Conservation (phyloP, 192 early-diverging fungal species). For the Coemansia umbellata region DNA sequence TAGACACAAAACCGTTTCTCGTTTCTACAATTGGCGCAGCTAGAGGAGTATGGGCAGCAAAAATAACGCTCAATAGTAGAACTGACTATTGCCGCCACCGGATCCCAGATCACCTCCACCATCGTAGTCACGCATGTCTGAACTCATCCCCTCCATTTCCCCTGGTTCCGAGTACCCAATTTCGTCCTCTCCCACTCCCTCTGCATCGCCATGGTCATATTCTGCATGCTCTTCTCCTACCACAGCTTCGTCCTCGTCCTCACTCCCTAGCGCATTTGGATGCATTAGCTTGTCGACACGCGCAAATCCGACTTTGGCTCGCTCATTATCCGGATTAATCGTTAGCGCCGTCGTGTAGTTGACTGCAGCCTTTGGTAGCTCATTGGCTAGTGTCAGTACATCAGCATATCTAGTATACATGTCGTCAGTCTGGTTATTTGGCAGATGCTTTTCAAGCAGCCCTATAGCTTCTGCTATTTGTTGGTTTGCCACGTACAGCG, state of each 20-base stretch:
- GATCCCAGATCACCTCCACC: no score
- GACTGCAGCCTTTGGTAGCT: conserved; percentile 33
- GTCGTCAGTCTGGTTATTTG: conserved; percentile 33
- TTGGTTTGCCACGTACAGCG: conserved; percentile 24
- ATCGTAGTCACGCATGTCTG: no score
- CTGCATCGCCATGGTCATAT: neutral
- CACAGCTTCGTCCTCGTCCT: conserved; percentile 1
- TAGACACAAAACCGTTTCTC: no score
- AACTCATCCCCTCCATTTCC: no score
- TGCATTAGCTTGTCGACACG: conserved; percentile 45
- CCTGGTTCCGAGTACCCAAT: no score
- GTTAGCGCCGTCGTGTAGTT: conserved; percentile 36
- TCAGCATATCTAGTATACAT: conserved; percentile 47
- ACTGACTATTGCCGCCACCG: no score
- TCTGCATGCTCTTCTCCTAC: conserved; percentile 7
- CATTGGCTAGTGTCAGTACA: conserved; percentile 41
- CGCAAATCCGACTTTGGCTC: conserved; percentile 26
- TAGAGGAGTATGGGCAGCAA: no score
- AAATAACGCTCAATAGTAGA: no score
- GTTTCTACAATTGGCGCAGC: no score
- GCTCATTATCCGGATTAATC: conserved; percentile 30
- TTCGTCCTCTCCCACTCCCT: neutral
- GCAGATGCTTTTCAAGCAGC: conserved; percentile 25
- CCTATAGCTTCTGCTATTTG: conserved; percentile 8
- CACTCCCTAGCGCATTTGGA: conserved; percentile 7